These are phyloP conservation scores for Artemisia annua DNA, from an alignment of 129 eudicot species.

Conservation along the genomic window DNA sequence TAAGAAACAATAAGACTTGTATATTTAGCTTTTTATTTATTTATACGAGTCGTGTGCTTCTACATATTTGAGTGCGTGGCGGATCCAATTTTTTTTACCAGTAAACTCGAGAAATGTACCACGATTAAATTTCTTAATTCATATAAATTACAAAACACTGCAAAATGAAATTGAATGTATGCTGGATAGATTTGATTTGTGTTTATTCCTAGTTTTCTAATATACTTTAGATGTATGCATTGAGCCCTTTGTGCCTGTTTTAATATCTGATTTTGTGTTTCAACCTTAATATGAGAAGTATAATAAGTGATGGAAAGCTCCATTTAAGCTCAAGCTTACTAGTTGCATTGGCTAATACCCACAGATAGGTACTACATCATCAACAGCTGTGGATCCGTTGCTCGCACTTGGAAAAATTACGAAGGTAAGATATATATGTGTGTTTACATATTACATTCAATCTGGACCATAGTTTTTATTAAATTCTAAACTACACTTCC, in stretches of 20 bases:
- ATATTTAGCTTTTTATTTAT: conserved; percentile 7
- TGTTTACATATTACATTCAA: background rate
- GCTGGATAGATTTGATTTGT: background rate
- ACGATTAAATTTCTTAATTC: background rate
- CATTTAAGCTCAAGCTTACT: conserved; percentile 1
- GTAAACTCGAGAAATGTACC: background rate
- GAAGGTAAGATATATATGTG: conserved; percentile 44
- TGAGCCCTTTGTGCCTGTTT: conserved; percentile 9
- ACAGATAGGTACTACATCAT: conserved; percentile 94
- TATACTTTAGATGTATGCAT: conserved; percentile 2
- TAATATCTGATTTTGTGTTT: background rate
- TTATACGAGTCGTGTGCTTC: background rate
- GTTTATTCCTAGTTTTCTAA: conserved; percentile 19
- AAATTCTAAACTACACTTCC: background rate
- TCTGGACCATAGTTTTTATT: background rate
- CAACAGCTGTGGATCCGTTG: conserved; percentile 96
- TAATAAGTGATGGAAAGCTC: background rate
- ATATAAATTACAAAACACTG: background rate
- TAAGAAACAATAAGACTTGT: conserved; percentile 43
- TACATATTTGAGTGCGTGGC: background rate
- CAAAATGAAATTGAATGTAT: background rate
- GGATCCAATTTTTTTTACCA: background rate
- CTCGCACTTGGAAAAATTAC: conserved; percentile 71
- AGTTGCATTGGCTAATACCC: conserved; percentile 13
- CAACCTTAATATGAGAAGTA: conserved; percentile 8